Percentiles rank a stretch among this genome's conserved stretches.
These are phyloP conservation scores for Jatropha podagrica DNA, from an alignment of 441 rosid species.

Conservation along the genomic window DNA sequence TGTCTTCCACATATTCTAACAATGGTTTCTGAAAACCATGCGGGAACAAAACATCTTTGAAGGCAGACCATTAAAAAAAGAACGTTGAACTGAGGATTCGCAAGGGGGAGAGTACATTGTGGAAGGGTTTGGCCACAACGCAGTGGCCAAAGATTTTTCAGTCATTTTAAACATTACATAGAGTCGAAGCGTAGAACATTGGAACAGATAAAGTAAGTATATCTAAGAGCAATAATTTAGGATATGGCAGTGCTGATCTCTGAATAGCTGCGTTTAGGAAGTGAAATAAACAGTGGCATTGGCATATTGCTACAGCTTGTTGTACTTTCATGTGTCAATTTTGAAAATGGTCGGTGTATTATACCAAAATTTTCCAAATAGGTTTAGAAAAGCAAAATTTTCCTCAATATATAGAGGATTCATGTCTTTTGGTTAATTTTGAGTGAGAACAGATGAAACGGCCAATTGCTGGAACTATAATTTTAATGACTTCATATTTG, in stretches of 20 bases:
- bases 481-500: background rate
- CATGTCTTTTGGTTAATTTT: background rate
- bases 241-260: conserved; percentile 4
- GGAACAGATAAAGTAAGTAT: background rate
- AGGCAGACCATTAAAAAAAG: background rate
- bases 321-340: background rate
- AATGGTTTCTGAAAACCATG: background rate
- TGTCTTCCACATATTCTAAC: conserved; percentile 18
- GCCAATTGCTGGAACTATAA: background rate
- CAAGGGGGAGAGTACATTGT: background rate
- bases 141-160: background rate
- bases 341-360: background rate
- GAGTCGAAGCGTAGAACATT: background rate
- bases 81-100: background rate
- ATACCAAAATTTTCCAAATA: background rate
- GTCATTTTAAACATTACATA: background rate
- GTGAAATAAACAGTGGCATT: background rate
- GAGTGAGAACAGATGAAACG: background rate
- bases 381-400: background rate
- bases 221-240: conserved; percentile 10
- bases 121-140: background rate
- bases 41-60: background rate
- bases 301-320: background rate
- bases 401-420: background rate
- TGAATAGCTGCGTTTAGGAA: conserved; percentile 9